Evolutionary conservation across 169 alveolate genomes (phyloP).

Genomic region (Cytauxzoon felis): DNA sequence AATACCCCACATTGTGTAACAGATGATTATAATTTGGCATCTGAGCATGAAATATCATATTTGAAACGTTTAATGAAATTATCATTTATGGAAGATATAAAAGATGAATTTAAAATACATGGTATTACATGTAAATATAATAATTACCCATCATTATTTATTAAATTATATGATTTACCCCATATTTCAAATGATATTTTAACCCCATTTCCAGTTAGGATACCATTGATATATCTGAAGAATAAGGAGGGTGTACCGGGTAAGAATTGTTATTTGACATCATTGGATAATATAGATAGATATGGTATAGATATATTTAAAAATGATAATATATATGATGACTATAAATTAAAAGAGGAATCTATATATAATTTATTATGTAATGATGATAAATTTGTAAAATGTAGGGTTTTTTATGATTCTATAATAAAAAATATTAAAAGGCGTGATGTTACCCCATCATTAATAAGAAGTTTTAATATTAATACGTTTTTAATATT

Average conservation of each 20-base stretch:
- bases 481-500: background rate
- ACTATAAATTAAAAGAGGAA: slow-evolving; percentile 4
- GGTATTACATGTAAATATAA: background rate
- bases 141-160: slow-evolving; percentile 7
- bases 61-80: slow-evolving; percentile 51
- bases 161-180: background rate
- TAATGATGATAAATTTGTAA: background rate
- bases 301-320: no score
- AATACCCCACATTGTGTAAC: no score
- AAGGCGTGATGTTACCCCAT: background rate
- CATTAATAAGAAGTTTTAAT: background rate
- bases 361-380: slow-evolving; percentile 2
- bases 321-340: background rate
- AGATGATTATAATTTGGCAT: background rate
- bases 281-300: background rate
- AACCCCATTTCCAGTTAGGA: slow-evolving; percentile 46
- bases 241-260: slow-evolving; percentile 50
- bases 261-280: slow-evolving; percentile 10
- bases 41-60: slow-evolving; percentile 47
- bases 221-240: slow-evolving; percentile 38
- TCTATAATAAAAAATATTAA: background rate
- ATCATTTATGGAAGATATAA: background rate
- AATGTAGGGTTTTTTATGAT: slow-evolving; percentile 6
- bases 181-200: background rate
- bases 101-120: background rate